Conservation (phyloP, 805 yeast genomes). For the Ascoidea asiatica region DNA sequence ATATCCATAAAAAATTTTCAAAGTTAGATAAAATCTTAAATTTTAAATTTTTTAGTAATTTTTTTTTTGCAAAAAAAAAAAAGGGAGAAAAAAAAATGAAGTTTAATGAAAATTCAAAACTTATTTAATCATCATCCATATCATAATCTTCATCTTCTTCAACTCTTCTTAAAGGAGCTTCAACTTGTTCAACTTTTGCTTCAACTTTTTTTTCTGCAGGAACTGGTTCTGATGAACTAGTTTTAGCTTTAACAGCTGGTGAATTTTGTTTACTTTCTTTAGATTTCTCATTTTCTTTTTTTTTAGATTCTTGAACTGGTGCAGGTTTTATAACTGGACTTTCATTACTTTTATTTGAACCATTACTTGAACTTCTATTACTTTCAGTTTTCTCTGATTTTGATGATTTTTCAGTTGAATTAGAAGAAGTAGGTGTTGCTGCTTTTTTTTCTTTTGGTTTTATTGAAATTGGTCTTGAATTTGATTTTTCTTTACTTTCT, state of each 20-base stretch:
- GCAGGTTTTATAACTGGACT: too few relatives aligned
- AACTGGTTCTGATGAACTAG: conserved; percentile 1
- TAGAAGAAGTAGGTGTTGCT: not conserved
- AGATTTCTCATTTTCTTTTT: not conserved
- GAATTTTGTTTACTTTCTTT: not conserved
- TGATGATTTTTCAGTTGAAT: not conserved
- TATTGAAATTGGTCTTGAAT: not conserved
- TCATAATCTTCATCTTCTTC: conserved; percentile 20
- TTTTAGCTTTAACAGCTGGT: not conserved
- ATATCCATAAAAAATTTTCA: too few relatives aligned
- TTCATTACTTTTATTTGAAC: too few relatives aligned
- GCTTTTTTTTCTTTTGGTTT: not conserved
- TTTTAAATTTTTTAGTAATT: too few relatives aligned
- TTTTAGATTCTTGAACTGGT: too few relatives aligned
- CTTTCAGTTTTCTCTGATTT: too few relatives aligned
- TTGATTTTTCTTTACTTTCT: not conserved
- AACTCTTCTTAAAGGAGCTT: conserved; percentile 17
- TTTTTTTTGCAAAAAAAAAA: too few relatives aligned
- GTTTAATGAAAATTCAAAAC: too few relatives aligned
- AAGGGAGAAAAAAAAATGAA: too few relatives aligned
- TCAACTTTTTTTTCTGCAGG: conserved; percentile 2
- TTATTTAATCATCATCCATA: not conserved
- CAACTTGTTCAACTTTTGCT: conserved; percentile 6
- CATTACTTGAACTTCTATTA: too few relatives aligned
- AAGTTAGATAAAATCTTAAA: too few relatives aligned